phyloP scores from a whole-genome alignment of 768 basidiomycete species.

The Trametes sanguinea region DNA sequence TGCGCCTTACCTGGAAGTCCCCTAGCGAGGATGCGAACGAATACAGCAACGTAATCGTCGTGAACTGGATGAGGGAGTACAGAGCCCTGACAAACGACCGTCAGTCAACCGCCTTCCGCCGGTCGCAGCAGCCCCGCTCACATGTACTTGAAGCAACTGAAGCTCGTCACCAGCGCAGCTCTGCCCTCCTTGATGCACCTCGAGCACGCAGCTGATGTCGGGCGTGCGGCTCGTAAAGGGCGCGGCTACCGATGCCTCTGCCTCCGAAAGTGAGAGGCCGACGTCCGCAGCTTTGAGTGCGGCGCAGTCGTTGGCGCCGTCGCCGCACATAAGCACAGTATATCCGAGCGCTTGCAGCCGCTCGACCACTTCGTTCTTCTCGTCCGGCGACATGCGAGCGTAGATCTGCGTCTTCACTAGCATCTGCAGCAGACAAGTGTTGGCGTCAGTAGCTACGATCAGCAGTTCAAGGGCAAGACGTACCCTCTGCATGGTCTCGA shows the following conservation, averaged over 20 bases:
- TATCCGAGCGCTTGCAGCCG: conserved; percentile 91
- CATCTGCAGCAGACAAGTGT: conserved; percentile 59
- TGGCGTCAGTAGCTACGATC: background rate
- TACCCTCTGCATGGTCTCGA: conserved; percentile 93
- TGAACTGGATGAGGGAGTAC: conserved; percentile 98
- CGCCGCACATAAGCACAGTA: conserved; percentile 97
- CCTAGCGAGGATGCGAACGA: conserved; percentile 96
- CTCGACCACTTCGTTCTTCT: conserved; percentile 98
- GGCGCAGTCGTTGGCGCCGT: conserved; percentile 98
- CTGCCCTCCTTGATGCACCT: conserved; percentile 97
- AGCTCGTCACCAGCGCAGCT: conserved; percentile 94
- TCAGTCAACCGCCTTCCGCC: background rate
- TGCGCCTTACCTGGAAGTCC: conserved; percentile 82
- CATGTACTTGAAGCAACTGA: conserved; percentile 99
- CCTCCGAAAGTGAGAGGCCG: conserved; percentile 94
- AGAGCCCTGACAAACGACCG: conserved; percentile 67
- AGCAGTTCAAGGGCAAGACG: conserved; percentile 30
- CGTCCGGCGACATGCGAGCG: conserved; percentile 98
- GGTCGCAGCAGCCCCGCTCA: conserved; percentile 43
- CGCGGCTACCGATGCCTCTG: conserved; percentile 97
- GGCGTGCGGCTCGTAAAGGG: conserved; percentile 94
- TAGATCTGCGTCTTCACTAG: conserved; percentile 95
- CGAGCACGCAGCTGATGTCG: conserved; percentile 94
- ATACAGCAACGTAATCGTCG: conserved; percentile 94
- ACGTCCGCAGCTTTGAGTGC: conserved; percentile 99